Evolutionary conservation across 345 rosid species (phyloP).

Genomic region (Rhodomyrtus tomentosa): DNA sequence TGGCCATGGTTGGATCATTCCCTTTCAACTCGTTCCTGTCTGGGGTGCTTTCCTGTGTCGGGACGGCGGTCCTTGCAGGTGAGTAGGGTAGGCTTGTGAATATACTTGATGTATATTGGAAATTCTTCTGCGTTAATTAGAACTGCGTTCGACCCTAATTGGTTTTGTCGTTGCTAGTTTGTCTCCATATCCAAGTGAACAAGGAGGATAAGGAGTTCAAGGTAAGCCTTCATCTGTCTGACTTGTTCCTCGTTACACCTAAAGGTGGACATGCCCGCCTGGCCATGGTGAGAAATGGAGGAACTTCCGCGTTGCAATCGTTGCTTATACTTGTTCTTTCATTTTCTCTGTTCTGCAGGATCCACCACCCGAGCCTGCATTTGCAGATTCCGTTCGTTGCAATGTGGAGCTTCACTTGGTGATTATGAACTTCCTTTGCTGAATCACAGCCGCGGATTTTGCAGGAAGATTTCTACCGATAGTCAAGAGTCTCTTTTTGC

Average conservation of each 20-base stretch:
- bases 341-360: conserved; percentile 10
- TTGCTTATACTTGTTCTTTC: background rate
- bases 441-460: background rate
- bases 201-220: conserved; percentile 75
- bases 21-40: conserved; percentile 98
- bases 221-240: background rate
- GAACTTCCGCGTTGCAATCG: background rate
- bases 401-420: conserved; percentile 40
- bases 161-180: conserved; percentile 33
- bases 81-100: conserved; percentile 3
- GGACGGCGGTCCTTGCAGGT: conserved; percentile 98
- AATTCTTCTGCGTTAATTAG: background rate
- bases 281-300: background rate
- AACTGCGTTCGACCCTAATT: background rate
- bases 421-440: conserved; percentile 47
- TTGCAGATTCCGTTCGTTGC: conserved; percentile 39
- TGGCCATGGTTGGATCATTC: conserved; percentile 94
- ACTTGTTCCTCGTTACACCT: background rate
- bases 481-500: background rate
- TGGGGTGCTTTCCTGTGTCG: conserved; percentile 85
- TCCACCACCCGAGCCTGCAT: conserved; percentile 31
- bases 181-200: conserved; percentile 95
- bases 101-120: background rate
- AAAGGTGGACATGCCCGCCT: background rate
- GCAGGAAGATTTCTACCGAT: background rate